Evolutionary conservation across 2,329 filamentous ascomycete species (phyloP).

Genomic region (Hymenoscyphus salicellus): DNA sequence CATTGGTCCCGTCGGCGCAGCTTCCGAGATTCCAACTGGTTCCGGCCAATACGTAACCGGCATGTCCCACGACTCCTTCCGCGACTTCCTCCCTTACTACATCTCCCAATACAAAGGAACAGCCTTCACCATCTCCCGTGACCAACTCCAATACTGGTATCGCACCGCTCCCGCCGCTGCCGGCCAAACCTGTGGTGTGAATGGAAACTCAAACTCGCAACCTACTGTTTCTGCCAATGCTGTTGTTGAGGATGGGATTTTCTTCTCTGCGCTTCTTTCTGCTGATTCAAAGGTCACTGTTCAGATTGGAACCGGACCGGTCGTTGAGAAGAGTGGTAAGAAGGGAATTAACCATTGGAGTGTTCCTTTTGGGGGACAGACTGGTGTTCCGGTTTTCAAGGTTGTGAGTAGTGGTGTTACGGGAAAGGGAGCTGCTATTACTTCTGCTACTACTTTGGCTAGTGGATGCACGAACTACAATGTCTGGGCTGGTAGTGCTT

Average conservation of each 20-base stretch:
- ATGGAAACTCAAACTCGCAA: slow-evolving; percentile 31
- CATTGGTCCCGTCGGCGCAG: slow-evolving; percentile 44
- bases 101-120: slow-evolving; percentile 26
- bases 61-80: slow-evolving; percentile 51
- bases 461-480: slow-evolving; percentile 19
- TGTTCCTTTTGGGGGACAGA: slow-evolving; percentile 34
- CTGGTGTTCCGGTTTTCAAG: slow-evolving; percentile 33
- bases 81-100: slow-evolving; percentile 28
- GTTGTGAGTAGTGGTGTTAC: slow-evolving; percentile 27
- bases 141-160: slow-evolving; percentile 44
- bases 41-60: slow-evolving; percentile 48
- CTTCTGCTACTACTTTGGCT: slow-evolving; percentile 12
- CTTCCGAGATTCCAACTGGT: slow-evolving; percentile 28
- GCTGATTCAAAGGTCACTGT: slow-evolving; percentile 31
- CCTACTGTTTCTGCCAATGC: slow-evolving; percentile 30
- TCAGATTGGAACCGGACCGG: slow-evolving; percentile 32
- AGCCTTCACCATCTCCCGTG: slow-evolving; percentile 26
- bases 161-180: slow-evolving; percentile 35
- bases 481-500: slow-evolving; percentile 20
- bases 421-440: slow-evolving; percentile 28
- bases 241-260: slow-evolving; percentile 34
- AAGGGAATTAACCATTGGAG: slow-evolving; percentile 30
- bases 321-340: slow-evolving; percentile 18
- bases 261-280: slow-evolving; percentile 33
- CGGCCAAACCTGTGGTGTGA: slow-evolving; percentile 35